A percentile compares a stretch with the other conserved stretches of the same genome.
Evolutionary conservation across 352 stramenopile genomes (phyloP).

Genomic region (Phytophthora sp.): DNA sequence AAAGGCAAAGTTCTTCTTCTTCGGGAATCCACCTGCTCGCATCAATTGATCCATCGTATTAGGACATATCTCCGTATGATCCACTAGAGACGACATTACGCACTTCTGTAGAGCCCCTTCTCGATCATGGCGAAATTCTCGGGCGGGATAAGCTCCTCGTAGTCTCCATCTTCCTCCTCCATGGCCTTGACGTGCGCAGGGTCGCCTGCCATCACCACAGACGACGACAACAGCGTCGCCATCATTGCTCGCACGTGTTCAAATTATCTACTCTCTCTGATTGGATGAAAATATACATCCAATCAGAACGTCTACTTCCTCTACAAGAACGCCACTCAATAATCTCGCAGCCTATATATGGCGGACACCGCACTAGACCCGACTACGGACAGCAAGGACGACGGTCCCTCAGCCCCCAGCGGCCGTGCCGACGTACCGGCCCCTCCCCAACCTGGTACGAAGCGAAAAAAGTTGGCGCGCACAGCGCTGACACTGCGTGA

Average conservation of each 20-base stretch:
- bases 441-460: slow-evolving; percentile 1
- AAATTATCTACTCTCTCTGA: background rate
- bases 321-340: slow-evolving; percentile 33
- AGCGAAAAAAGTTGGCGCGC: slow-evolving; percentile 43
- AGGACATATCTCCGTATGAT: background rate
- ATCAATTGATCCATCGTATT: background rate
- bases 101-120: slow-evolving; percentile 85
- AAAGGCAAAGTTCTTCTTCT: slow-evolving; percentile 91
- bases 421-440: background rate
- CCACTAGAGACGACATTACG: slow-evolving; percentile 10
- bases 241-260: slow-evolving; percentile 8
- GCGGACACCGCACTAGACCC: background rate
- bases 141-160: slow-evolving; percentile 85
- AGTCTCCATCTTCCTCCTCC: slow-evolving; percentile 75
- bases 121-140: slow-evolving; percentile 92
- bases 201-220: slow-evolving; percentile 27
- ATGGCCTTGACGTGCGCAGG: slow-evolving; percentile 41
- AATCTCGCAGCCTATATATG: slow-evolving; percentile 10
- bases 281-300: slow-evolving; percentile 16
- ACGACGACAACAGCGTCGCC: slow-evolving; percentile 25
- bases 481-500: slow-evolving; percentile 73
- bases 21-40: slow-evolving; percentile 76
- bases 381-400: slow-evolving; percentile 2
- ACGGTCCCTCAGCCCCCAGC: background rate
- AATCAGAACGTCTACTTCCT: slow-evolving; percentile 16